Percentiles rank a stretch among this genome's conserved stretches.
Evolutionary conservation across 2,329 filamentous ascomycete species (phyloP).

Genomic region (Metarhizium anisopliae): DNA sequence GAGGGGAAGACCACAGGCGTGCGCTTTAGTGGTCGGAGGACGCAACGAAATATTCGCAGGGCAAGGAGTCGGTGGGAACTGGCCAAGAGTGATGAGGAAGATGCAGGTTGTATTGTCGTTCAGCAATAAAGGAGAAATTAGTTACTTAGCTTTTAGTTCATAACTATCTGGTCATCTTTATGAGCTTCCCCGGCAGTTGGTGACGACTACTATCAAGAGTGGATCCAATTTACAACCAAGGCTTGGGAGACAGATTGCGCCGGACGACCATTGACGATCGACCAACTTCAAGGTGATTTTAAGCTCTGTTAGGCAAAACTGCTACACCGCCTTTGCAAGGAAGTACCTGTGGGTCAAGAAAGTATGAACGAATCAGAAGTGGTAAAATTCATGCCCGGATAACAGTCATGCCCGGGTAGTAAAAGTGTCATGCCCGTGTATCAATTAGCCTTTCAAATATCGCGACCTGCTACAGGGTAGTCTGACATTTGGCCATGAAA

Average conservation of each 20-base stretch:
- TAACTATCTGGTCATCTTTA: not conserved
- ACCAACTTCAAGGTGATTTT: not conserved
- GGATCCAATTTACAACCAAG: too few relatives aligned
- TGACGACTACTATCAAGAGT: too few relatives aligned
- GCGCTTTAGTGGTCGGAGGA: not conserved
- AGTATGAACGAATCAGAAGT: not conserved
- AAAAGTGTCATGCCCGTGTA: not conserved
- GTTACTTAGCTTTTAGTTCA: not conserved
- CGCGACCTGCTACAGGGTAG: too few relatives aligned
- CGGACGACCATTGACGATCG: too few relatives aligned
- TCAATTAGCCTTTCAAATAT: not conserved
- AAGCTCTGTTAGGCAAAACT: not conserved
- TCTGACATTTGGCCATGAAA: too few relatives aligned
- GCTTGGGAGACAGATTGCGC: not conserved
- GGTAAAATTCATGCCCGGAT: not conserved
- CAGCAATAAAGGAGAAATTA: not conserved
- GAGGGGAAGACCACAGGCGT: not conserved
- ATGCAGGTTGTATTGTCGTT: not conserved
- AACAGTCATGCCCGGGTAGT: not conserved
- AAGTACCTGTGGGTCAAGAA: not conserved
- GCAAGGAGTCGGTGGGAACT: not conserved
- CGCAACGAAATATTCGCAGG: not conserved
- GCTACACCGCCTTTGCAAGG: not conserved
- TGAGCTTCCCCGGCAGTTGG: not conserved
- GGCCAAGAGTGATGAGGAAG: not conserved